Percentiles rank a stretch among this genome's conserved stretches.
phyloP scores from a whole-genome alignment of 2,329 filamentous ascomycete species.

The Penicillium sp. region DNA sequence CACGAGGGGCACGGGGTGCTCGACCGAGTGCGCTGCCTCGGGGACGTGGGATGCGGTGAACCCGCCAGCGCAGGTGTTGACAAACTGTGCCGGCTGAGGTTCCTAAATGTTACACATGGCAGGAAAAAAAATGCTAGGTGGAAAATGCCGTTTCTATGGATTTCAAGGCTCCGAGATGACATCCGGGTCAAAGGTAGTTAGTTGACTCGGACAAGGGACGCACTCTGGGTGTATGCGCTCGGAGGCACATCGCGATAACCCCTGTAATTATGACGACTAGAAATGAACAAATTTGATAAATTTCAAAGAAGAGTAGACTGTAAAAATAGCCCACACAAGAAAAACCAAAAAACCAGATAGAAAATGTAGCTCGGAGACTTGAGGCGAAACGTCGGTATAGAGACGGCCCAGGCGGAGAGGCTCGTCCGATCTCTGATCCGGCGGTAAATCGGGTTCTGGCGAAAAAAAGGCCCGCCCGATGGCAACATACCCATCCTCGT shows the following conservation, averaged over 20 bases:
- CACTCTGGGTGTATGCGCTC: not conserved
- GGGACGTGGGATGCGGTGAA: conserved; percentile 40
- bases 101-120: not conserved
- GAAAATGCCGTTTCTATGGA: not conserved
- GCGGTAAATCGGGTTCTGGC: conserved; percentile 22
- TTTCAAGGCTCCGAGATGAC: not conserved
- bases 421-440: conserved; percentile 20
- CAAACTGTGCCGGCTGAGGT: not conserved
- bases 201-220: not conserved
- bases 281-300: not conserved
- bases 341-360: no score
- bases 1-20: conserved; percentile 34
- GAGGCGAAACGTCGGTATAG: not conserved
- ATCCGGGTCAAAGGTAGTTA: not conserved
- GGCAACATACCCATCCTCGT: conserved; percentile 10
- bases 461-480: conserved; percentile 21
- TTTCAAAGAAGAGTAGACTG: not conserved
- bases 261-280: not conserved
- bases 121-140: not conserved
- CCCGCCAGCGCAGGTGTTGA: not conserved
- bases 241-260: not conserved
- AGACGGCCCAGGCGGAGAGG: not conserved
- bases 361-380: not conserved
- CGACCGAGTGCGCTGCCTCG: conserved; percentile 41
- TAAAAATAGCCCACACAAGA: no score